Base-by-base conservation (phyloP, 2,329 filamentous ascomycete genomes). In the Aaosphaeria pasadenensis region DNA sequence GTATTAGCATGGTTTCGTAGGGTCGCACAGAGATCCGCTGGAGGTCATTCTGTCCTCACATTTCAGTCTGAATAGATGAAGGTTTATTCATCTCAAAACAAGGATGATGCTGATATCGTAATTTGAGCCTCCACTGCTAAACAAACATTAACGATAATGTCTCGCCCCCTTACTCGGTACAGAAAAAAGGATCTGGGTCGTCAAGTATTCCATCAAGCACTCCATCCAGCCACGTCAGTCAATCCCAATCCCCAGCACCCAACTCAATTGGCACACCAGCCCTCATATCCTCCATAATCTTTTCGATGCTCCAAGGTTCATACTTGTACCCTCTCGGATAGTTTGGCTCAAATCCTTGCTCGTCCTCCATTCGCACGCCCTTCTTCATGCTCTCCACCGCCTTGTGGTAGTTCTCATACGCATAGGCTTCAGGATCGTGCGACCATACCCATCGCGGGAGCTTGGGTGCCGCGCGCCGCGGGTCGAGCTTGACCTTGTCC, bases 401-500 rank as follows among this genome's bases (percentile, higher is more conserved):
- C 55, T 70, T 69, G 35, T 59, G 58, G 50, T 75, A 76, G 55
- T 76, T 71, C 47, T 74, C 67, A 41, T 73, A 73, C 4, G 70
- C 72, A 48, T 76, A 75, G 3, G 64, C 61, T 53, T 76, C 74
- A 1, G 73, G 73, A 49, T 76, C 73, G 52, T 76, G 73, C 31
- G 56, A 60, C 67, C 69, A 76, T 4, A 77, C 70, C 74, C 74
- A 77, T 50, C 71, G 72, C 4, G 74, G 74, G 2, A 72, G 67
- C 55, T 74, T 73, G 33, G 73, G 72, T 13, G 71, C 70, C 11
- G 72, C 73, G 6, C 69, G 63, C 36, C 71, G 67, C 1, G 73
- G 73, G 51, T 76, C 70, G 2, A 74, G 60, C 57, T 74, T 72
- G 48, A 77, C 73, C 51, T 76, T 75, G 48, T 71, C 67, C 74